These are phyloP conservation scores for Sporobolomyces pararoseus DNA, from an alignment of 768 basidiomycete genomes.

Conservation along the genomic window DNA sequence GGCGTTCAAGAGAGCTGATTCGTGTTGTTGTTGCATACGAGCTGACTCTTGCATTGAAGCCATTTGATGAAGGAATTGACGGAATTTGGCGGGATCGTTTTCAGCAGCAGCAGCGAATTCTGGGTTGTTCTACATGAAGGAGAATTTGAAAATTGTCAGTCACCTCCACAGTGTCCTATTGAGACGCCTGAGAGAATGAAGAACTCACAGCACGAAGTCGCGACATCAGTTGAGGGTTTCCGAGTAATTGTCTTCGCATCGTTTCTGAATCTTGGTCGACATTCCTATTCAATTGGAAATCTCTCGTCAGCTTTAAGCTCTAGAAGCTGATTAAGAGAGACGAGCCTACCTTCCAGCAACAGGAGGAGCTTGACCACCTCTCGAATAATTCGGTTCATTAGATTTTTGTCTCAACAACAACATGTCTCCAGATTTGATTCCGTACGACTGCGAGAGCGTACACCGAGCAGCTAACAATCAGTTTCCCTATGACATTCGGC, in stretches of 20 bases:
- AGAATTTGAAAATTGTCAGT: not conserved
- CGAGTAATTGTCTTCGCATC: slow-evolving; percentile 81
- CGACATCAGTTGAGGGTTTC: slow-evolving; percentile 73
- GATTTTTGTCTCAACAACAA: slow-evolving; percentile 63
- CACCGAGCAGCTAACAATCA: no score
- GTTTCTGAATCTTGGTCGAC: slow-evolving; percentile 80
- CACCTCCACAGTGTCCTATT: not conserved
- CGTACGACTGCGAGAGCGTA: slow-evolving; percentile 54
- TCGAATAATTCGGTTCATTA: not conserved
- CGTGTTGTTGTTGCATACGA: slow-evolving; percentile 59
- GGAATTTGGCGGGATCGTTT: slow-evolving; percentile 68
- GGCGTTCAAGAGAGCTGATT: slow-evolving; percentile 64
- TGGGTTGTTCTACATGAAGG: slow-evolving; percentile 62
- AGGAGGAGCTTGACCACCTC: slow-evolving; percentile 45
- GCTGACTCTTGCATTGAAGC: slow-evolving; percentile 45
- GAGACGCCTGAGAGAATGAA: not conserved
- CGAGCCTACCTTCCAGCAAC: slow-evolving; percentile 53
- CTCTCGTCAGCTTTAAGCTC: not conserved
- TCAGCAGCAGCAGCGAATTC: slow-evolving; percentile 72
- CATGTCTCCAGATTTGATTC: slow-evolving; percentile 64
- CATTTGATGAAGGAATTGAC: slow-evolving; percentile 59
- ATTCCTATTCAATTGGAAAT: slow-evolving; percentile 52
- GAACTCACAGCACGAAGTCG: slow-evolving; percentile 65
- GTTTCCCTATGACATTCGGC: not conserved
- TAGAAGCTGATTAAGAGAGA: not conserved